Conservation (phyloP, 352 stramenopile genomes). For the Blastocystis sp. region DNA sequence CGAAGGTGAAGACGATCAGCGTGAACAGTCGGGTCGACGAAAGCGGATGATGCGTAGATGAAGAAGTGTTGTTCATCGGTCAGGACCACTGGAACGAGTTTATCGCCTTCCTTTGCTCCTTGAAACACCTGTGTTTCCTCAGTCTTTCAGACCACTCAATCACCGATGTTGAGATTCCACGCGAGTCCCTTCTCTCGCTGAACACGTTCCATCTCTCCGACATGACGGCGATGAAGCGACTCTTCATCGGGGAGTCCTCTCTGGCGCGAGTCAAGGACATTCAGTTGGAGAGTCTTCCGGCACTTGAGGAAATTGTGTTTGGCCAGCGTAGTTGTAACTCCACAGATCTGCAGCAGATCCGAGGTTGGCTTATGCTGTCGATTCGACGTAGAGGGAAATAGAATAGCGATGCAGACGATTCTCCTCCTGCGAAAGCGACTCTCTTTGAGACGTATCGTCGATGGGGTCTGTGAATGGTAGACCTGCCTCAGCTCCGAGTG, state of each 20-base stretch:
- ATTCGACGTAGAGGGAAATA: no score
- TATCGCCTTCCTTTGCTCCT: neutral
- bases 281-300: neutral
- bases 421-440: no score
- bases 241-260: neutral
- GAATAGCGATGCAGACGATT: no score
- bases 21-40: no score
- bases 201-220: neutral
- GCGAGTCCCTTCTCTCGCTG: neutral
- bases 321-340: no score
- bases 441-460: no score
- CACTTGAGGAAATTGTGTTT: neutral
- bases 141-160: neutral
- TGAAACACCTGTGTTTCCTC: neutral
- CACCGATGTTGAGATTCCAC: neutral
- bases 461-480: no score
- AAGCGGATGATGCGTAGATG: neutral
- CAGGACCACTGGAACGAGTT: neutral
- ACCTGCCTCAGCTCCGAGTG: no score
- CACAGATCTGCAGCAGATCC: no score
- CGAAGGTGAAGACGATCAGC: no score
- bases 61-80: neutral
- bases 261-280: neutral
- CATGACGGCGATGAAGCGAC: neutral
- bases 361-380: no score